Evolutionary conservation across 2,329 filamentous ascomycete genomes (phyloP), one percentile per base, ranked within the genome.

Genomic region (Chrysosphaeria jannelii): DNA sequence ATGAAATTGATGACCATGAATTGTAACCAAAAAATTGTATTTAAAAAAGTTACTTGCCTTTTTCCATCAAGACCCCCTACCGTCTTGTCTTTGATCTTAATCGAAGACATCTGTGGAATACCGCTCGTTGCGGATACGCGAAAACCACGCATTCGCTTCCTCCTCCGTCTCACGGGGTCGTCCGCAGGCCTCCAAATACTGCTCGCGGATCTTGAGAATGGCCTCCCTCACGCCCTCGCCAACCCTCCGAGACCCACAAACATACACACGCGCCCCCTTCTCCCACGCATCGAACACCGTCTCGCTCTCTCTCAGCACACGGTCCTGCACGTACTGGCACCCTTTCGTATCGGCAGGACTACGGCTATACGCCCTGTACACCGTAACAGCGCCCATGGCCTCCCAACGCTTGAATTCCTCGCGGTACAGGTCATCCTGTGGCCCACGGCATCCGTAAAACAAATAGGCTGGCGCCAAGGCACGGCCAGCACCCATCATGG

Each of bases 51-150:
- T 10, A 11, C 10, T 6, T 10, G 13, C 6, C 4, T 4, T 14
- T 5, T 14, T 2, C 14, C 19, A n/a, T 3, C 4, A 19, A 10
- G n/a, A 22, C 13, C 10, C 19, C n/a, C n/a, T n/a, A n/a, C n/a
- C n/a, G n/a, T n/a, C n/a, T n/a, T n/a, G n/a, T n/a, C n/a, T n/a
- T n/a, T n/a, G n/a, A n/a, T n/a, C n/a, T 23, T 41, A 58, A 30
- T 58, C 53, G 44, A 65, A 66, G 9, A 66, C 58, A 41, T 66
- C 60, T 3, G 51, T 57, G 10, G 55, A 52, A 31, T 56, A 65
- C 13, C 60, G 41, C 38, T 54, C 50, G 26, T 63, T 61, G 28
- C 49, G 38, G 24, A 51, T 33, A 14, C 40, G 42, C 16, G 56
- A 49, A 33, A 56, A 54, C 51, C 50, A 57, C 27, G 39, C 40